Base-by-base conservation (phyloP, 306 rosid species). In the Mucuna pruriens region DNA sequence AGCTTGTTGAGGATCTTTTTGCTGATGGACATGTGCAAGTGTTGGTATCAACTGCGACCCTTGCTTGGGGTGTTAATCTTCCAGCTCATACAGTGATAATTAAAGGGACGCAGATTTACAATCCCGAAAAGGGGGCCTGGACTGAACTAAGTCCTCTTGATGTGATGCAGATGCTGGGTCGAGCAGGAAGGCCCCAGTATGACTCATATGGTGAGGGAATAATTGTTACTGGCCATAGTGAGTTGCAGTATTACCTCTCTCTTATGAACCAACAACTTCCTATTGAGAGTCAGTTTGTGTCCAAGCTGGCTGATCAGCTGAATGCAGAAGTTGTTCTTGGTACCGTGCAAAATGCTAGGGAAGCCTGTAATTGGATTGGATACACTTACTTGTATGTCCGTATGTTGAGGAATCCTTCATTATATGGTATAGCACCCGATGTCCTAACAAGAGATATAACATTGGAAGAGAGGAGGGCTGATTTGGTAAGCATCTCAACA, bases 21-120 rank as follows among this genome's bases (percentile, higher is more conserved):
- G 93, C 97, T 15, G 96, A 89, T 76, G 98, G 99, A 31, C 99
- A 95, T 81, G 94, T 89, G 34, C 99, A 95, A 87, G 99, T 95
- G 78, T 78, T 95, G 88, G 97, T 95, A 58, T 95, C 99, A 48
- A 95, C 99, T 58, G 99, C 97, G 4, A 95, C 99, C 77, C 97
- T 95, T 85, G 97, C 99, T 52, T 95, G 97, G 99, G 99, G 97
- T 85, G 97, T 93, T 87, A 95, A 95, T 81, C 88, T 95, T 34
- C 97, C 99, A 22, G 99, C 99, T 55, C 97, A 93, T 69, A 85
- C 93, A 22, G 98, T 95, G 68, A 93, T 95, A 51, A 93, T 93
- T 67, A 95, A 93, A 58, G 99, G 99, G 55, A 93, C 99, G n/a
- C 98, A 95, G 89, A 86, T 95, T 49, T 95, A 90, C 85, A 91